Base-by-base conservation (phyloP, 1,284 basidiomycete genomes). In the Apiotrichum mycotoxinovorans region DNA sequence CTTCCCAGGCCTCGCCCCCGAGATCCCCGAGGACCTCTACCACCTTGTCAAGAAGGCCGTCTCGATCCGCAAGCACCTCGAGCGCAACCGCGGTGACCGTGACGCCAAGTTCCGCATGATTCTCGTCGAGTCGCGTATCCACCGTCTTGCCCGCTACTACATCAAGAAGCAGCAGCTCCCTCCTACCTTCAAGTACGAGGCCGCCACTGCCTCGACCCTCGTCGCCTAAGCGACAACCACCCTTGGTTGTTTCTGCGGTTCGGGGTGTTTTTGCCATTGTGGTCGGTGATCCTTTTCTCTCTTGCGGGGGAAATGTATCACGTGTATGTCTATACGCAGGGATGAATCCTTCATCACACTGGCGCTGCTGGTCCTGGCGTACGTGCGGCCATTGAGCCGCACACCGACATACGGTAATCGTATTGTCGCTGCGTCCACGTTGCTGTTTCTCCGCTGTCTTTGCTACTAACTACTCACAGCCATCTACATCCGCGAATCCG, bases 1-100 rank as follows among this genome's bases (percentile, higher is more conserved):
- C 30, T 12, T 30, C 30, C 34, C 58, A 94, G 91, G 91, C 81
- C 89, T 98, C 80, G 94, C 88, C 78, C 94, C 94, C 74, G 85
- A 87, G 81, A 92, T 98, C 82, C 95, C 95, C 72, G 95, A 98
- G 86, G 95, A 98, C 85, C 88, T 98, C 62, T 97, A 92, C 89
- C 88, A 93, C 86, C 87, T 97, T 79, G 89, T 98, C 85, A 98
- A 98, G 88, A 98, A 98, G 87, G 95, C 95, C 78, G 94, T 98
- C 77, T 84, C 90, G 69, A 91, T 98, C 76, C 92, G 95, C 81
- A 98, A 98, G 85, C 95, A 98, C 82, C 86, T 98, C 71, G 92
- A 97, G 82, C 84, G 86, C 73, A 98, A 97, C 90, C 88, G 95
- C 78, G 96, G 94, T 80, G 95, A 97, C 85, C 93, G 91, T 84